Percentiles rank a stretch among this genome's conserved stretches.
Evolutionary conservation across 2,329 filamentous ascomycete species (phyloP).

Genomic region (Aspergillus pseudoviridinutans): DNA sequence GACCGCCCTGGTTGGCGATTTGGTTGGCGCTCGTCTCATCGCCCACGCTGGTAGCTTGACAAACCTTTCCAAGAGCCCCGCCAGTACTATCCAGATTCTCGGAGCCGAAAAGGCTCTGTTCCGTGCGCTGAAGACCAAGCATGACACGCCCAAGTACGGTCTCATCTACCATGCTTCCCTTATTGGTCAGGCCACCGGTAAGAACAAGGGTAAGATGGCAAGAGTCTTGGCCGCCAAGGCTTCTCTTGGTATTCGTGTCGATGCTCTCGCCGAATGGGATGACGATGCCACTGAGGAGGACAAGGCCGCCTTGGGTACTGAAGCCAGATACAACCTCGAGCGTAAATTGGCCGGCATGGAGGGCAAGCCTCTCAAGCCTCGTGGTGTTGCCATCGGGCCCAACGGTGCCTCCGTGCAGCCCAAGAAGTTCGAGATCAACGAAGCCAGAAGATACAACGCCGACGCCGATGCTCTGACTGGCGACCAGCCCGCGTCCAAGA

Average conservation of each 20-base stretch:
- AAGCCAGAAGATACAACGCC: constrained; percentile 88
- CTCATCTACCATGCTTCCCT: constrained; percentile 88
- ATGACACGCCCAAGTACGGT: constrained; percentile 98
- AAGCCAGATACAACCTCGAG: constrained; percentile 47
- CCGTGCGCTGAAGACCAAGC: constrained; percentile 97
- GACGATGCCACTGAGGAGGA: constrained; percentile 83
- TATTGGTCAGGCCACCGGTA: constrained; percentile 93
- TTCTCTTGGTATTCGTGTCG: constrained; percentile 86
- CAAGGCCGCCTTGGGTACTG: constrained; percentile 73
- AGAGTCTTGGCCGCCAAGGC: constrained; percentile 94
- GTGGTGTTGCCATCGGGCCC: constrained; percentile 70
- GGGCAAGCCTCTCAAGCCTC: constrained; percentile 80
- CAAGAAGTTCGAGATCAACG: constrained; percentile 78
- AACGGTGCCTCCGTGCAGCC: constrained; percentile 63
- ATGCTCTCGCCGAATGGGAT: constrained; percentile 78
- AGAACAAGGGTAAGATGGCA: constrained; percentile 99
- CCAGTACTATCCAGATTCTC: constrained; percentile 94
- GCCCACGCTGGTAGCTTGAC: constrained; percentile 91
- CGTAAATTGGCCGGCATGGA: constrained; percentile 61
- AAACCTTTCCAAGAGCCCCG: constrained; percentile 90
- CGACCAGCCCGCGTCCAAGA: constrained; percentile 55
- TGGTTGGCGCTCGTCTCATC: constrained; percentile 91
- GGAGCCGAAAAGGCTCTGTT: constrained; percentile 99
- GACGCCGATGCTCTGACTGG: constrained; percentile 82
- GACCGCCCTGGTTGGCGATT: constrained; percentile 85